Base-by-base conservation (phyloP, 2,329 filamentous ascomycete genomes). In the Cadophora gregata region DNA sequence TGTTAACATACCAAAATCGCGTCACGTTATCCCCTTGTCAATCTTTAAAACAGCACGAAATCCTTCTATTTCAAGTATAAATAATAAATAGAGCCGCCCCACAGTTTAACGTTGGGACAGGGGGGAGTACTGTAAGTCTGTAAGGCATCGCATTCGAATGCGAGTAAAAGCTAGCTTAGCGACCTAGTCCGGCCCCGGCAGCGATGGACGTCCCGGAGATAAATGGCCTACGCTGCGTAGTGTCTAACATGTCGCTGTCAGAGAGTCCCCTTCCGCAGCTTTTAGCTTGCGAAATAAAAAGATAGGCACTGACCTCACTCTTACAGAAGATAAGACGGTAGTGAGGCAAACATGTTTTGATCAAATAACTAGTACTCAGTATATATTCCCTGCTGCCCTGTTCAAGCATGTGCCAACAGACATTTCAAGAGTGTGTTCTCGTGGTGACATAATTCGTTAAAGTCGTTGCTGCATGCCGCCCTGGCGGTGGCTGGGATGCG, bases 381-480 rank as follows among this genome's bases (percentile, higher is more conserved):
- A 16, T 51, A 27, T 16, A 27, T 51, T 19, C 48, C 24, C 38
- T 16, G 24, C 7, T 51, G 6, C 48, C 24, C 38, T 16, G 24
- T 16, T 51, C 24, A 1, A 29, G 21, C 24, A 29, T 51, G 48
- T 51, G 48, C 48, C 48, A 27, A 12, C 4, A 27, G 19, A 16
- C 14, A 42, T 19, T 42, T 4, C 38, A 16, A 16, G 38, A 42
- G 33, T 10, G 21, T 9, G 25, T 50, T 50, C 21, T 62, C 48
- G 38, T 62, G 55, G 31, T 38, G 42, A 45, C 42, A 59, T 50
- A 63, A 63, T 53, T n/a, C 12, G 31, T 45, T 21, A 63, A 48
- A 38, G 55, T 45, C 19, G 25, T 42, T 55, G 31, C 60, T 53
- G 33, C 45, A 21, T 5, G 29, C n/a, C n/a, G 16, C 36, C 58